A percentile compares a stretch with the other conserved stretches of the same genome.
Evolutionary conservation across 2,329 filamentous ascomycete genomes (phyloP).

Genomic region (Trichoderma harzianum): DNA sequence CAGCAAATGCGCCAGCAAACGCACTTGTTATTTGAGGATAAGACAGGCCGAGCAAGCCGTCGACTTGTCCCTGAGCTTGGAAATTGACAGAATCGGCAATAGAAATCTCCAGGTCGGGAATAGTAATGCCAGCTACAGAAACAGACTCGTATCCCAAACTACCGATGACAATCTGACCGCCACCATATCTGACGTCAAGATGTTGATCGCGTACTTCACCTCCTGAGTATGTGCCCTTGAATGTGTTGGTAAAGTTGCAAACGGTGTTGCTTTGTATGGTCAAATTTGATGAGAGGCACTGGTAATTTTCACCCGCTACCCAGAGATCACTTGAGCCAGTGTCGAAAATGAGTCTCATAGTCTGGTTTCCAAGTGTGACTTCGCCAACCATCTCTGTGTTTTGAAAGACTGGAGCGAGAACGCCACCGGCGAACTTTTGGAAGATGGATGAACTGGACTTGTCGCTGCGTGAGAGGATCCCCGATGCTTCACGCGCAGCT

Average conservation of each 20-base stretch:
- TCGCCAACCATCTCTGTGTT: background rate
- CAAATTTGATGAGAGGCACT: background rate
- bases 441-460: background rate
- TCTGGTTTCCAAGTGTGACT: background rate
- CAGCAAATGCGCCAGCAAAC: background rate
- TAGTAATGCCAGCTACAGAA: background rate
- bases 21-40: background rate
- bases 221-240: background rate
- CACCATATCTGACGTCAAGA: background rate
- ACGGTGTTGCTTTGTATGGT: background rate
- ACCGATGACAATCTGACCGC: background rate
- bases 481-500: background rate
- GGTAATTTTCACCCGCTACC: background rate
- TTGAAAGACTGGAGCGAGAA: background rate
- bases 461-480: background rate
- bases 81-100: background rate
- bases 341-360: background rate
- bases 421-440: background rate
- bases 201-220: background rate
- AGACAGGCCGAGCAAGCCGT: background rate
- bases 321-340: background rate
- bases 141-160: background rate
- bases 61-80: background rate
- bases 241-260: background rate
- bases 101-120: background rate